A percentile compares a stretch with the other conserved stretches of the same genome.
phyloP scores from a whole-genome alignment of 495 filamentous ascomycete species.

The Corynascus novoguineensis region DNA sequence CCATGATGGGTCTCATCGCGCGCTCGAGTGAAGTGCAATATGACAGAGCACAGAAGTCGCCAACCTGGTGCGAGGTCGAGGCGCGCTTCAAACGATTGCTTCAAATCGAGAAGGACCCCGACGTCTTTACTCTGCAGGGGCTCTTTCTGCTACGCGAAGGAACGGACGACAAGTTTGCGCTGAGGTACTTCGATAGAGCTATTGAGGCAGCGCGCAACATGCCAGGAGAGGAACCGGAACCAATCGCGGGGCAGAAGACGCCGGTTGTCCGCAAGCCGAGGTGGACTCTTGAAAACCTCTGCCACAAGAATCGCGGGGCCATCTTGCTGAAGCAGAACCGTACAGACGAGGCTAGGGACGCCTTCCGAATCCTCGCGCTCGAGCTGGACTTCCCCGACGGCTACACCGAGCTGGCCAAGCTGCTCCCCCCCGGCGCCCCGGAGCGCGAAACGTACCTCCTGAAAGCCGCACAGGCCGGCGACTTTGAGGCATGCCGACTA shows the following conservation, averaged over 20 bases:
- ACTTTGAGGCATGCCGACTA: background rate
- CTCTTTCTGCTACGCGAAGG: background rate
- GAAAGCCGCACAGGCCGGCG: constrained; percentile 28
- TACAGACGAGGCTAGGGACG: constrained; percentile 17
- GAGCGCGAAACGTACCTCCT: constrained; percentile 21
- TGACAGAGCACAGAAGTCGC: background rate
- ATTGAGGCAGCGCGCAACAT: constrained; percentile 8
- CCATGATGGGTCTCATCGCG: constrained; percentile 11
- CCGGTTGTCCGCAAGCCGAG: constrained; percentile 11
- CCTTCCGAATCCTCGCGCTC: constrained; percentile 20
- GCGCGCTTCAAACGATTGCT: constrained; percentile 13
- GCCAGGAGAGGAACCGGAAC: background rate
- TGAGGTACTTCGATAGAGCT: constrained; percentile 23
- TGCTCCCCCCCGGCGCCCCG: constrained; percentile 19
- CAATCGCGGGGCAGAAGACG: background rate
- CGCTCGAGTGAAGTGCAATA: too few relatives aligned
- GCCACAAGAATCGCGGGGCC: constrained; percentile 21
- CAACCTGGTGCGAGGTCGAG: background rate
- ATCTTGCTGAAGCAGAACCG: constrained; percentile 20
- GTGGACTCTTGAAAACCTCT: constrained; percentile 33
- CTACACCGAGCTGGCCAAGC: constrained; percentile 23
- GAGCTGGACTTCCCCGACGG: constrained; percentile 28
- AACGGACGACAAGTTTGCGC: constrained; percentile 2
- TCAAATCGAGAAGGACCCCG: constrained; percentile 9
- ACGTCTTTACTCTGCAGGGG: constrained; percentile 23